Evolutionary conservation across 345 rosid species (phyloP).

Genomic region (Carallia brachiata): DNA sequence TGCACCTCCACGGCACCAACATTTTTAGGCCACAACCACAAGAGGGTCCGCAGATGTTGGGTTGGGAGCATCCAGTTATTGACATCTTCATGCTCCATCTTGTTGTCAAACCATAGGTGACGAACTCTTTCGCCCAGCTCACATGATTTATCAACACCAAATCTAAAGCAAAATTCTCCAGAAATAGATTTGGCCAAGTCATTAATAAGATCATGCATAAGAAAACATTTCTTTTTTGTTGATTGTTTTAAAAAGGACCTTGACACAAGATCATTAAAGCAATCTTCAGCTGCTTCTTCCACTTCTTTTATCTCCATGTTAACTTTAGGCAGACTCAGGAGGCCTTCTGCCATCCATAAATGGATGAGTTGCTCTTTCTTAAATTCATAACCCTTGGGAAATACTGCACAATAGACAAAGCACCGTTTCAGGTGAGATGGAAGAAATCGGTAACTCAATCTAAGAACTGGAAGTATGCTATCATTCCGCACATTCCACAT

Average conservation of each 20-base stretch:
- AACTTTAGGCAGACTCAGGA: conserved; percentile 1
- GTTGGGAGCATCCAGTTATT: not conserved
- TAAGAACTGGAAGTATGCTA: not conserved
- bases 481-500: not conserved
- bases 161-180: conserved; percentile 10
- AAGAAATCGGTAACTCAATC: conserved; percentile 1
- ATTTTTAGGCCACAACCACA: not conserved
- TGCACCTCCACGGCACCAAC: not conserved
- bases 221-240: not conserved
- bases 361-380: not conserved
- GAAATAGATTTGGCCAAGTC: conserved; percentile 16
- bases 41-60: not conserved
- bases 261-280: conserved; percentile 11
- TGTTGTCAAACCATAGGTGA: not conserved
- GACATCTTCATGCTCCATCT: too few species aligned
- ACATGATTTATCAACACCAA: not conserved
- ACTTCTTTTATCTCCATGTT: conserved; percentile 7
- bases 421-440: not conserved
- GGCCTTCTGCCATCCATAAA: conserved; percentile 21
- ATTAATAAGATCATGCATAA: conserved; percentile 16
- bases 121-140: not conserved
- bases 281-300: not conserved
- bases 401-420: conserved; percentile 1
- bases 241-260: conserved; percentile 4
- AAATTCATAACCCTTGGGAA: not conserved